Conservation (phyloP, 306 rosid species). For the Potentilla sterilis region DNA sequence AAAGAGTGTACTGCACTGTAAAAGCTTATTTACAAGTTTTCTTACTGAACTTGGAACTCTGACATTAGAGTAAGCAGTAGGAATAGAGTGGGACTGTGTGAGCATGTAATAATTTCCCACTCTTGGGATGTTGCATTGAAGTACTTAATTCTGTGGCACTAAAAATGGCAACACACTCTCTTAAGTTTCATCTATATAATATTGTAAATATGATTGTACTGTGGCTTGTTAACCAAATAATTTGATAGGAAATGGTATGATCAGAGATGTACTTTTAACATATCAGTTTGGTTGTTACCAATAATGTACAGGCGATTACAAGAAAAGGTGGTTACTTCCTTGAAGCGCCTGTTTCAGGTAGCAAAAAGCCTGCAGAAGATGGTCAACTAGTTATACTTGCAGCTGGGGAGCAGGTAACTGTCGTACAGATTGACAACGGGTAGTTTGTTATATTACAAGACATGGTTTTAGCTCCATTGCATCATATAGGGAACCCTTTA, state of each 20-base stretch:
- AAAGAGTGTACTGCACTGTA: background rate
- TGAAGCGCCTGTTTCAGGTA: constrained; percentile 97
- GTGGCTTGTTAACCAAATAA: background rate
- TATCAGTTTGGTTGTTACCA: constrained; percentile 23
- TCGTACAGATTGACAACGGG: background rate
- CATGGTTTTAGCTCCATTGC: background rate
- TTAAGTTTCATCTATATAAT: background rate
- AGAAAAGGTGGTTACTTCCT: constrained; percentile 62
- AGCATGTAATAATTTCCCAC: background rate
- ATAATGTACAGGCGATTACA: constrained; percentile 53
- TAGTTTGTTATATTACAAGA: background rate
- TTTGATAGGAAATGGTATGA: background rate
- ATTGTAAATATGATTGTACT: background rate
- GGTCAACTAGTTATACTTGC: constrained; percentile 86
- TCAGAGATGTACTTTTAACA: constrained; percentile 14
- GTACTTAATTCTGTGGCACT: background rate
- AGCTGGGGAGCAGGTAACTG: constrained; percentile 73
- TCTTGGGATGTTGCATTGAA: background rate
- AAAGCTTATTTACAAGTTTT: background rate
- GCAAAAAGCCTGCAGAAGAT: constrained; percentile 99
- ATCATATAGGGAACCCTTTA: background rate
- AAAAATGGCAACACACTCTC: background rate
- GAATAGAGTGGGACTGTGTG: background rate
- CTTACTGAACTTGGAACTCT: background rate
- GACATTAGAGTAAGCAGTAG: background rate